Percentiles rank a stretch among this genome's conserved stretches.
Conservation (phyloP, 177 flowering plant genomes). For the Vitis hybrid region DNA sequence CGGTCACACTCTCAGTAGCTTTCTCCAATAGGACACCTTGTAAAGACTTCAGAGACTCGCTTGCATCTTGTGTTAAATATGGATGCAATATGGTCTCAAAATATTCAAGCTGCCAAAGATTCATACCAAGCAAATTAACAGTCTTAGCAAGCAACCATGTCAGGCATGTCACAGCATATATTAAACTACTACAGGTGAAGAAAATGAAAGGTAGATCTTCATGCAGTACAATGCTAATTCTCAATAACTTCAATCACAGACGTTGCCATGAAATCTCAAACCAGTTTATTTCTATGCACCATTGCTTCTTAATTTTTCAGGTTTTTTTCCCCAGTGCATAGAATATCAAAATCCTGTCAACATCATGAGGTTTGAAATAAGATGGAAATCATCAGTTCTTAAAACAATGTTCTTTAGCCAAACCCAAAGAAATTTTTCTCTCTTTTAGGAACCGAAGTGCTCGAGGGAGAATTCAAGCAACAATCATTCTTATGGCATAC, state of each 20-base stretch:
- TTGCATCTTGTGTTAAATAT: slow-evolving; percentile 78
- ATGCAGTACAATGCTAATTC: neutral
- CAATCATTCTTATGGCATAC: neutral
- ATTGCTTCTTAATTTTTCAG: neutral
- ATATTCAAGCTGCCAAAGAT: slow-evolving; percentile 84
- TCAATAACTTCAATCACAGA: neutral
- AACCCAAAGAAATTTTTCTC: neutral
- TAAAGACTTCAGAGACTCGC: slow-evolving; percentile 79
- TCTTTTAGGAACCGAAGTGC: too few species aligned
- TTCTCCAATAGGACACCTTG: slow-evolving; percentile 86
- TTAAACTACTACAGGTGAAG: neutral
- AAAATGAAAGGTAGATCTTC: neutral
- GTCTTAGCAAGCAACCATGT: neutral
- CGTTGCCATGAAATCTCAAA: neutral
- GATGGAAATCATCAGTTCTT: neutral
- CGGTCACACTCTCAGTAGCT: slow-evolving; percentile 72
- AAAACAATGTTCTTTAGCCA: neutral
- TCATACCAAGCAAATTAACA: slow-evolving; percentile 1
- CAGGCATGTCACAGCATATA: neutral
- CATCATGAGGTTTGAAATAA: slow-evolving; percentile 1
- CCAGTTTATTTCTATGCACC: neutral
- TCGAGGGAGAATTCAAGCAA: too few species aligned
- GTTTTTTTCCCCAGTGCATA: neutral
- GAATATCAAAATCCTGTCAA: neutral
- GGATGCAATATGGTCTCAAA: slow-evolving; percentile 87